These are phyloP conservation scores for Scedosporium aurantiacum DNA, from an alignment of 2,329 filamentous ascomycete species.

Conservation along the genomic window DNA sequence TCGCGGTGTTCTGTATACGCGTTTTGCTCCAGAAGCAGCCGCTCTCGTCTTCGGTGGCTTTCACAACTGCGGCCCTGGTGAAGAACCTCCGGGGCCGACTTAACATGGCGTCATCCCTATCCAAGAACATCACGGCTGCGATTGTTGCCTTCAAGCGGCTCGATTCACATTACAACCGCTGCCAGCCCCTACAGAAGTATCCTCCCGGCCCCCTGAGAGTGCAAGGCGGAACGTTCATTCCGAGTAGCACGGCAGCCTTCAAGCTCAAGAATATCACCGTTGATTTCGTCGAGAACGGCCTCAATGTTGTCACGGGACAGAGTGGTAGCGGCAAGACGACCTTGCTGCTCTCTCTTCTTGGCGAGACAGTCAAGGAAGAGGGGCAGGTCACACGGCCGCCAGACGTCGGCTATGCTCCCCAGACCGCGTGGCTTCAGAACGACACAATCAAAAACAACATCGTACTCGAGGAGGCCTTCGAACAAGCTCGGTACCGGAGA, in stretches of 20 bases:
- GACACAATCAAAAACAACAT: slow-evolving; percentile 45
- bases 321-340: slow-evolving; percentile 49
- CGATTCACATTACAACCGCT: slow-evolving; percentile 42
- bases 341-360: slow-evolving; percentile 40
- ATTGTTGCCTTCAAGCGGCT: slow-evolving; percentile 38
- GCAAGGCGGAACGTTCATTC: slow-evolving; percentile 33
- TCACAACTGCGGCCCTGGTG: slow-evolving; percentile 43
- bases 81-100: slow-evolving; percentile 42
- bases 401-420: slow-evolving; percentile 46
- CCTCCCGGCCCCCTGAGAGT: slow-evolving; percentile 38
- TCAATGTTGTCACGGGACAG: slow-evolving; percentile 43
- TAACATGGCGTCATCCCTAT: slow-evolving; percentile 12
- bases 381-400: slow-evolving; percentile 36
- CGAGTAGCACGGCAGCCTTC: slow-evolving; percentile 39
- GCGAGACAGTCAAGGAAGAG: slow-evolving; percentile 39
- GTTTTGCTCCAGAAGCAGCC: slow-evolving; percentile 34
- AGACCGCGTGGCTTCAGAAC: slow-evolving; percentile 47
- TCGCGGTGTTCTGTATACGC: slow-evolving; percentile 43
- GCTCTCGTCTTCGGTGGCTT: slow-evolving; percentile 45
- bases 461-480: slow-evolving; percentile 39
- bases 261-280: slow-evolving; percentile 35
- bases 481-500: slow-evolving; percentile 40
- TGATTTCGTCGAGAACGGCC: slow-evolving; percentile 39
- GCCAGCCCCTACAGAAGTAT: slow-evolving; percentile 35
- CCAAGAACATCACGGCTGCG: slow-evolving; percentile 28